Conservation (phyloP, 805 yeast genomes). For the Yarrowia phangngaensis region DNA sequence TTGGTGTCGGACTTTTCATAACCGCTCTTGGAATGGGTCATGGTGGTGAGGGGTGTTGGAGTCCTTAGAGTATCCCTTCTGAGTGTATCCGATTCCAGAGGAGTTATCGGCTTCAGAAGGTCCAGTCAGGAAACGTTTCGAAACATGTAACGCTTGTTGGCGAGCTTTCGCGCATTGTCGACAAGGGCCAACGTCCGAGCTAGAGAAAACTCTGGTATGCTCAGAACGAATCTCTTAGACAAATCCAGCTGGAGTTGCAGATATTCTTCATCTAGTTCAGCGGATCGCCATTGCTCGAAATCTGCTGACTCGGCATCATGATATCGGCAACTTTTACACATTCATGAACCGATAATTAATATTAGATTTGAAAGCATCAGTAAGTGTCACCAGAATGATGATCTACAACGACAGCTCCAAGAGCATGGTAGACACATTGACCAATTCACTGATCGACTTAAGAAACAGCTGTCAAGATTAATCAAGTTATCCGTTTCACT, state of each 20-base stretch:
- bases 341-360: constrained; percentile 44
- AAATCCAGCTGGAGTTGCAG: constrained; percentile 46
- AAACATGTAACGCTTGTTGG: constrained; percentile 89
- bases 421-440: background rate
- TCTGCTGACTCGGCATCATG: constrained; percentile 37
- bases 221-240: constrained; percentile 54
- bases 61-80: constrained; percentile 13
- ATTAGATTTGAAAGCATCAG: constrained; percentile 36
- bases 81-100: background rate
- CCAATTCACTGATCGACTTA: too few relatives aligned
- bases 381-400: constrained; percentile 51
- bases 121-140: constrained; percentile 65
- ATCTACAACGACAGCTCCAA: constrained; percentile 51
- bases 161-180: constrained; percentile 75
- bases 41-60: constrained; percentile 5
- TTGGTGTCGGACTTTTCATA: constrained; percentile 13
- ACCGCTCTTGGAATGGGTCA: constrained; percentile 19
- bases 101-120: constrained; percentile 2
- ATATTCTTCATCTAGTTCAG: constrained; percentile 32
- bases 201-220: constrained; percentile 81
- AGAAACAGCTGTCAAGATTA: too few relatives aligned
- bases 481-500: too few relatives aligned
- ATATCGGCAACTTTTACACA: constrained; percentile 42
- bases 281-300: constrained; percentile 40
- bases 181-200: constrained; percentile 61